These are phyloP conservation scores for Eucalyptus leucophloia DNA, from an alignment of 345 rosid species.

Conservation along the genomic window DNA sequence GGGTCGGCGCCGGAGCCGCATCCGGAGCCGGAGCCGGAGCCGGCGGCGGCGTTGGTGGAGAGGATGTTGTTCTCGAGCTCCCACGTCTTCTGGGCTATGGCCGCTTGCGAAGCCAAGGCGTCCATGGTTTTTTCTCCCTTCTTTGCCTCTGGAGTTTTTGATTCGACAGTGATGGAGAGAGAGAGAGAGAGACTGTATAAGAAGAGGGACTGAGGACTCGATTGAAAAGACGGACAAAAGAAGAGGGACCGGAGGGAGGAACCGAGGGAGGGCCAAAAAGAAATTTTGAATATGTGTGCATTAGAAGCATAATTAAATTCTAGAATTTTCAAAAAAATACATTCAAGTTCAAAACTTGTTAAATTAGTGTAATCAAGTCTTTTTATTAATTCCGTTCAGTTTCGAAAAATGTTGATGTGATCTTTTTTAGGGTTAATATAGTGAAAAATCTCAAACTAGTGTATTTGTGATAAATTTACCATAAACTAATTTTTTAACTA, in stretches of 20 bases:
- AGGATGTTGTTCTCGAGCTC: conserved; percentile 90
- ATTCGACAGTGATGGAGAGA: background rate
- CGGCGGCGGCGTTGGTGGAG: background rate
- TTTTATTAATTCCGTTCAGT: no score
- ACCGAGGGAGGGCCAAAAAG: no score
- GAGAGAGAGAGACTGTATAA: background rate
- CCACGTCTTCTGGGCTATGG: conserved; percentile 94
- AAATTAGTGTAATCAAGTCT: no score
- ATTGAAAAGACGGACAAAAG: background rate
- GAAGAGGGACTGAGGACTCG: background rate
- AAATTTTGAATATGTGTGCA: no score
- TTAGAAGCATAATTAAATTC: no score
- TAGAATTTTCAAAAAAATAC: no score
- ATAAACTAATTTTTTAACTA: no score
- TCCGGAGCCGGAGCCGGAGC: conserved; percentile 10
- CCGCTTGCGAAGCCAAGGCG: conserved; percentile 26
- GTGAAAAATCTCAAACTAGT: no score
- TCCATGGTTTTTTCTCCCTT: conserved; percentile 3
- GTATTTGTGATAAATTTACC: no score
- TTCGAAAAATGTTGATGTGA: no score
- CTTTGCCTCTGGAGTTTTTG: background rate
- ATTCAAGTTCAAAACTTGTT: no score
- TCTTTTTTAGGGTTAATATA: no score
- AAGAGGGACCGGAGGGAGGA: background rate
- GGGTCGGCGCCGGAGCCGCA: conserved; percentile 16